Evolutionary conservation across 2,329 filamentous ascomycete genomes (phyloP).

Genomic region (Huntiella decipiens): DNA sequence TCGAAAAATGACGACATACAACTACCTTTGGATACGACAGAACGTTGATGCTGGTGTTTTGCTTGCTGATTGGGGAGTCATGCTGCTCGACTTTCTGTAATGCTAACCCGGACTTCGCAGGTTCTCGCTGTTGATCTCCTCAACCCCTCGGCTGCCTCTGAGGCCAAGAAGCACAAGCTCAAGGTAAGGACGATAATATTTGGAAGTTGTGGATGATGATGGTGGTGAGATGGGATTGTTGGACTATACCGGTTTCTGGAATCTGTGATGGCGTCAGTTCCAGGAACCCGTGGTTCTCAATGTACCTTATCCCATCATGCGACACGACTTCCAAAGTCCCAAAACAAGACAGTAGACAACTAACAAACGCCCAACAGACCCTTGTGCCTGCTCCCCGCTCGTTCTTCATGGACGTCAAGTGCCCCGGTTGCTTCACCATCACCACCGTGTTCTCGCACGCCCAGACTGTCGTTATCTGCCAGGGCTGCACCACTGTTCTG

Average conservation of each 20-base stretch:
- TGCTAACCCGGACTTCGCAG: constrained; percentile 38
- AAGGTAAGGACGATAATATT: constrained; percentile 45
- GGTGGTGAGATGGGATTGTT: too few species aligned
- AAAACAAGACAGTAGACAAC: not conserved
- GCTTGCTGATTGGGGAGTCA: constrained; percentile 12
- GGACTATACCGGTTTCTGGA: not conserved
- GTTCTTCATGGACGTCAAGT: constrained; percentile 99
- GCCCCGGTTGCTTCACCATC: constrained; percentile 99
- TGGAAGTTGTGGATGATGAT: too few species aligned
- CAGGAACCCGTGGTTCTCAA: not conserved
- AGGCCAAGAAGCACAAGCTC: constrained; percentile 99
- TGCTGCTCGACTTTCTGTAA: constrained; percentile 14
- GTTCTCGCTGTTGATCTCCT: constrained; percentile 99
- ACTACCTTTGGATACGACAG: too few species aligned
- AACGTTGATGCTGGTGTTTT: constrained; percentile 10
- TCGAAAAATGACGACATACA: too few species aligned
- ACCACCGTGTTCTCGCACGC: constrained; percentile 99
- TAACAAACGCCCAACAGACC: constrained; percentile 32
- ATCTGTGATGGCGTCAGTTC: not conserved
- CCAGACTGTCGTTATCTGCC: constrained; percentile 99
- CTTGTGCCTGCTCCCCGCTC: constrained; percentile 92
- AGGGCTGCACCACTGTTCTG: constrained; percentile 96
- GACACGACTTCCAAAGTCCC: too few species aligned
- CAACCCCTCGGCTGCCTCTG: constrained; percentile 92
- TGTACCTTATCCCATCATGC: not conserved